Evolutionary conservation across 306 rosid genomes (phyloP).

Genomic region (Begonia loranthoides): DNA sequence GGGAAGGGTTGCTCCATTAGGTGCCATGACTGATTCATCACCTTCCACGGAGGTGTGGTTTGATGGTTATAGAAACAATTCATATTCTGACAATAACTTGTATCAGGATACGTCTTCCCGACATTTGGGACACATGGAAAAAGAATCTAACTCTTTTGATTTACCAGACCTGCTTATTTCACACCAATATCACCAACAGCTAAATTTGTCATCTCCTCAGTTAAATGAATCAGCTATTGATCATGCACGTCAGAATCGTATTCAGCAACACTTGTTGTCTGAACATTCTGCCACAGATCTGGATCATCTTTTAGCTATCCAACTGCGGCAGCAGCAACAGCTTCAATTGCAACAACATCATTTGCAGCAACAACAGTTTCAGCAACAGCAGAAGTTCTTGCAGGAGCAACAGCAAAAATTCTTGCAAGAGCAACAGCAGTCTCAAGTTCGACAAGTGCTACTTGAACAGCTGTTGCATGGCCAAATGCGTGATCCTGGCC

Average conservation of each 20-base stretch:
- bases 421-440: constrained; percentile 46
- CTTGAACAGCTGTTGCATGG: constrained; percentile 41
- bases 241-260: constrained; percentile 26
- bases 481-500: constrained; percentile 34
- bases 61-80: constrained; percentile 25
- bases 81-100: constrained; percentile 23
- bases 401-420: constrained; percentile 36
- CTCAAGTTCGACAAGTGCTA: constrained; percentile 32
- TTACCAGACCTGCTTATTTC: constrained; percentile 35
- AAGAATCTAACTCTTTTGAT: constrained; percentile 30
- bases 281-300: constrained; percentile 24
- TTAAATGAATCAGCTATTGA: constrained; percentile 30
- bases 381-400: constrained; percentile 29
- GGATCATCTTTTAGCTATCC: constrained; percentile 28
- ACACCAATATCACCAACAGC: constrained; percentile 30
- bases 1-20: constrained; percentile 22
- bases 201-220: constrained; percentile 28
- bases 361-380: constrained; percentile 32
- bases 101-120: constrained; percentile 23
- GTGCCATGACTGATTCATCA: constrained; percentile 28
- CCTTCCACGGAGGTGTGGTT: constrained; percentile 25
- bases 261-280: constrained; percentile 34
- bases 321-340: constrained; percentile 33
- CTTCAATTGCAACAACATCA: constrained; percentile 25
- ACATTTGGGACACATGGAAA: constrained; percentile 26